These are phyloP conservation scores for Myriosclerotinia duriaeana DNA, from an alignment of 2,329 filamentous ascomycete species.

Conservation along the genomic window DNA sequence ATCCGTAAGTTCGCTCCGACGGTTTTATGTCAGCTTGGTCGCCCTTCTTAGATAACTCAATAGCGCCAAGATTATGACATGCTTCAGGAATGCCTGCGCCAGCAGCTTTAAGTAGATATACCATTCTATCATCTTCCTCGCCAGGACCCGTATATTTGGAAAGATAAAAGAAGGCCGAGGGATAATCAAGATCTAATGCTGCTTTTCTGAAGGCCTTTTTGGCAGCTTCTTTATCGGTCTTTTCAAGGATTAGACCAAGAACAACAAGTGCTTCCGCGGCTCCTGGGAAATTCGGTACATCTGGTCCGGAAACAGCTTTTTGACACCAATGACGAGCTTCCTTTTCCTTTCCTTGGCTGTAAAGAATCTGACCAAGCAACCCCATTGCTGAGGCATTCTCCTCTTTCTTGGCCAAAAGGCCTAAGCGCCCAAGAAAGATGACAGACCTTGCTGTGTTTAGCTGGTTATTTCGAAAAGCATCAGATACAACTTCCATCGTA, in stretches of 20 bases:
- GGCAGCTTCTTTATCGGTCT: constrained; percentile 29
- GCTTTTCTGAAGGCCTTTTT: constrained; percentile 35
- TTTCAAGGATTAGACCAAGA: constrained; percentile 32
- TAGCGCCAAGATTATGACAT: constrained; percentile 36
- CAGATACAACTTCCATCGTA: constrained; percentile 32
- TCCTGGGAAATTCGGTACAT: constrained; percentile 31
- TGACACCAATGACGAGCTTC: constrained; percentile 36
- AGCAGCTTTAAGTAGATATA: constrained; percentile 39
- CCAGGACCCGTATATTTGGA: constrained; percentile 30
- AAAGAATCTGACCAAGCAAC: constrained; percentile 36
- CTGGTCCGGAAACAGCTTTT: constrained; percentile 30
- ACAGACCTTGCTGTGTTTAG: constrained; percentile 22
- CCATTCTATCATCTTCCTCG: constrained; percentile 28
- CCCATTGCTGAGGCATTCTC: constrained; percentile 38
- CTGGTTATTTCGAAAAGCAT: constrained; percentile 24
- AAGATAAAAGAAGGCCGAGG: constrained; percentile 38
- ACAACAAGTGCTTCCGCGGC: constrained; percentile 34
- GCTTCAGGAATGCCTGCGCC: constrained; percentile 37
- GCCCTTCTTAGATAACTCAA: constrained; percentile 32
- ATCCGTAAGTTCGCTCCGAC: constrained; percentile 32
- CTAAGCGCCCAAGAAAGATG: constrained; percentile 29
- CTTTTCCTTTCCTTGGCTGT: constrained; percentile 25
- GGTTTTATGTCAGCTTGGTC: constrained; percentile 19
- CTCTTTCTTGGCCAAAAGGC: constrained; percentile 33
- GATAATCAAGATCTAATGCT: constrained; percentile 38